Evolutionary conservation across 2,329 filamentous ascomycete species (phyloP), one percentile per base, ranked within the genome.

Genomic region (Phoma sp.): DNA sequence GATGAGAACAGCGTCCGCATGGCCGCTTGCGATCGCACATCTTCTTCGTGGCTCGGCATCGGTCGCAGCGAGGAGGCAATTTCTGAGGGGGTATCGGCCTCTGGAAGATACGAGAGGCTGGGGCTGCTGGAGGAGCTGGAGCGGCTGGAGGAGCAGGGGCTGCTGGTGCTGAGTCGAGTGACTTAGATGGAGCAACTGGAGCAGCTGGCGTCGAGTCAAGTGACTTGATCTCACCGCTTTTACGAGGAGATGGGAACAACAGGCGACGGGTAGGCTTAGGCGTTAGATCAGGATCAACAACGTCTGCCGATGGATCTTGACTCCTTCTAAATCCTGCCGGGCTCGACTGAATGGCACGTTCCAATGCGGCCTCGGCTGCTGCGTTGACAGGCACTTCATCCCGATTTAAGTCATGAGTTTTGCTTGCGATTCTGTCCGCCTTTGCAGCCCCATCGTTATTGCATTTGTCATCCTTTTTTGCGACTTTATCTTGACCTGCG

Each of bases 211-310:
- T 73, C 70, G 87, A 84, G 43, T 83, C 82, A 2, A 90, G 78
- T 22, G 84, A 82, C 68, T 86, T 90, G 1, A 82, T 76, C 40
- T 84, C 79, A 32, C 82, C 84, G 27, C 86, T 83, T 60, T 88
- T 89, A 38, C 86, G 82, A 2, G 90, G 90, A 0, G 89, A 92
- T 1, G 90, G 89, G 66, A 95, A 95, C 1, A 95, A 79, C 2
- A 93, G 75, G 53, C 91, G 82, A 56, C 89, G 82, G 0, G 89
- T 92, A 22, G 83, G 81, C 65, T 80, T 85, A 2, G 84, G 83
- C 4, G 84, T 86, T 11, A 84, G 68, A 45, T 80, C 78, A 25
- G 66, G 60, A 44, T 79, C 79, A 44, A 79, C 79, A 32, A 82
- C 69, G 56, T 85, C 78, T 55, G 83, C 78, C 2, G 79, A 78